Evolutionary conservation across 345 rosid genomes (phyloP).

Genomic region (Trapa incisa): DNA sequence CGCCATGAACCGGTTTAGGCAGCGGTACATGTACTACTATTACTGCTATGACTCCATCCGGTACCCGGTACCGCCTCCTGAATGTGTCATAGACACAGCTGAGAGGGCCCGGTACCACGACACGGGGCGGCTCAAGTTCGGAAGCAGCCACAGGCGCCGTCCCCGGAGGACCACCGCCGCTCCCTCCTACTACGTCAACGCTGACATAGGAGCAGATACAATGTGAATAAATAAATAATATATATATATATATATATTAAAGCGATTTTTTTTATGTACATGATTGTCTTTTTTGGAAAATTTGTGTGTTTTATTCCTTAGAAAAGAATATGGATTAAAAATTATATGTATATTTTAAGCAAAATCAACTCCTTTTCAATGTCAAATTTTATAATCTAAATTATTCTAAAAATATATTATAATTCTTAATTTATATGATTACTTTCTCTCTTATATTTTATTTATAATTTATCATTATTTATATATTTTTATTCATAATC

Average conservation of each 20-base stretch:
- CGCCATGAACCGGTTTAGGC: slow-evolving; percentile 59
- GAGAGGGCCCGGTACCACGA: slow-evolving; percentile 45
- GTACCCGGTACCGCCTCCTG: slow-evolving; percentile 46
- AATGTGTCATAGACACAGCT: slow-evolving; percentile 43
- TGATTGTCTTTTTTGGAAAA: not conserved
- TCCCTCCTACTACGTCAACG: not conserved
- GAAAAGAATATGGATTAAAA: not conserved
- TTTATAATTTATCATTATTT: too few relatives aligned
- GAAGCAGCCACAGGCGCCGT: slow-evolving; percentile 23
- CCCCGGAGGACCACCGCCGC: not conserved
- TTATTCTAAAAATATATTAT: too few relatives aligned
- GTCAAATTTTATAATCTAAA: too few relatives aligned
- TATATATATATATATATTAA: not conserved
- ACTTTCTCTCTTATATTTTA: too few relatives aligned
- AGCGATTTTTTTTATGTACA: not conserved
- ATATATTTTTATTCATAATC: too few relatives aligned
- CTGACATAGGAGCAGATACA: not conserved
- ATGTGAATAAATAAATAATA: slow-evolving; percentile 1
- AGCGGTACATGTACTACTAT: slow-evolving; percentile 66
- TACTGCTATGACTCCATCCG: slow-evolving; percentile 65
- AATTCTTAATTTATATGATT: too few relatives aligned
- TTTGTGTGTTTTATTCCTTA: not conserved
- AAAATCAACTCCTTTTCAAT: too few relatives aligned
- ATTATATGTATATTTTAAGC: not conserved
- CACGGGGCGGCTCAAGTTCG: slow-evolving; percentile 66